Percentiles rank a stretch among this genome's conserved stretches.
phyloP scores from a whole-genome alignment of 306 rosid species.

The Citrullus colocynthis region DNA sequence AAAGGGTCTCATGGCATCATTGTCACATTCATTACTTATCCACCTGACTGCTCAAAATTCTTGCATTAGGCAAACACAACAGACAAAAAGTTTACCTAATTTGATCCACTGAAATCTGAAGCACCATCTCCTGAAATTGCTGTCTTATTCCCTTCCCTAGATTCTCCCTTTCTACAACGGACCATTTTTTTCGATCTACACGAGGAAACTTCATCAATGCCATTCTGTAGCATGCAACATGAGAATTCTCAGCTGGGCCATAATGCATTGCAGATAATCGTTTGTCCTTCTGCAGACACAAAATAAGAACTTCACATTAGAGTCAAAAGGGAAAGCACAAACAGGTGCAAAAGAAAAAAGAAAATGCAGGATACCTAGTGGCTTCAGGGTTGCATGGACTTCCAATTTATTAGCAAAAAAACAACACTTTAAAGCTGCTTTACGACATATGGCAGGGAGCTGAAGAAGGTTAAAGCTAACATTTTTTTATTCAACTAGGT shows the following conservation, averaged over 20 bases:
- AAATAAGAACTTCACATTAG: not conserved
- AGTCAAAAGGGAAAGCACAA: not conserved
- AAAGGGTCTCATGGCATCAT: not conserved
- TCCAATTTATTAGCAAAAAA: not conserved
- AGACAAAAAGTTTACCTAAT: conserved; percentile 26
- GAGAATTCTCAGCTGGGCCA: conserved; percentile 75
- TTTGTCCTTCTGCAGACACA: conserved; percentile 33
- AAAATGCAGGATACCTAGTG: too few relatives aligned
- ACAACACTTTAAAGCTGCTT: not conserved
- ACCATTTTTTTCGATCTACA: conserved; percentile 61
- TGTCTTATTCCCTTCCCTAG: conserved; percentile 76
- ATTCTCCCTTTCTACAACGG: conserved; percentile 43
- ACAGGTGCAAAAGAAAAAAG: not conserved
- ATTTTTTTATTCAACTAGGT: not conserved
- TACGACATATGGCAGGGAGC: not conserved
- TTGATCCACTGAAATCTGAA: conserved; percentile 45
- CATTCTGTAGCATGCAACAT: conserved; percentile 51
- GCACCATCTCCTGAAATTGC: conserved; percentile 65
- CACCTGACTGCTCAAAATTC: not conserved
- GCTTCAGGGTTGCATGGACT: not conserved
- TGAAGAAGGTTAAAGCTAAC: not conserved
- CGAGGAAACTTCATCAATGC: conserved; percentile 44
- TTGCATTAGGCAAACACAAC: not conserved
- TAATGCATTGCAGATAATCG: conserved; percentile 32
- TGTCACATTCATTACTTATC: not conserved